Percentiles rank a stretch among this genome's conserved stretches.
phyloP scores from a whole-genome alignment of 441 rosid genomes.

The Adansonia rubrostipa region DNA sequence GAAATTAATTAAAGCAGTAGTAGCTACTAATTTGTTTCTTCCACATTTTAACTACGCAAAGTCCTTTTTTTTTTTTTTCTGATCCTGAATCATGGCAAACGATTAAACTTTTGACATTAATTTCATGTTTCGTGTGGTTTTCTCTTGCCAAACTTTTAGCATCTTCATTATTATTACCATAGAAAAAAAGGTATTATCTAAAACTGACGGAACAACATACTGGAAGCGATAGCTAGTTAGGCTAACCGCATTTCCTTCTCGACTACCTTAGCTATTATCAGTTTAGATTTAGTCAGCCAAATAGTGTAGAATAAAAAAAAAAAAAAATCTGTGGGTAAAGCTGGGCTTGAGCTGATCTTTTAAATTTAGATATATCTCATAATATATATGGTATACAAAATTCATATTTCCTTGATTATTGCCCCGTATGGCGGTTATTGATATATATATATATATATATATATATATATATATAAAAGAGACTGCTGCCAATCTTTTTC shows the following conservation, averaged over 20 bases:
- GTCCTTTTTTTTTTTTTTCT: not conserved
- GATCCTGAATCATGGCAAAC: not conserved
- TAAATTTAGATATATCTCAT: no score
- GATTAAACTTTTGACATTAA: no score
- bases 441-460: slow-evolving; percentile 23
- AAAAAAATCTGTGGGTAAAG: not conserved
- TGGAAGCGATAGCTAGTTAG: no score
- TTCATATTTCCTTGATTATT: slow-evolving; percentile 23
- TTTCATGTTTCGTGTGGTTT: not conserved
- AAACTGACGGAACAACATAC: not conserved
- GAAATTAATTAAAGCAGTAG: no score
- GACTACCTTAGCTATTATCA: no score
- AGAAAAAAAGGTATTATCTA: not conserved
- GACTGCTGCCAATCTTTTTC: not conserved
- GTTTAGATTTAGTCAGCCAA: no score
- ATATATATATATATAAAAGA: not conserved
- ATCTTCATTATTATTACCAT: not conserved
- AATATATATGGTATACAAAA: not conserved
- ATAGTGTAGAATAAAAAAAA: no score
- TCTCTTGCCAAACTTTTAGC: not conserved
- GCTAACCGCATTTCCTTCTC: no score
- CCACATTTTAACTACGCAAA: not conserved
- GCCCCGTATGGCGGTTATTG: slow-evolving; percentile 50
- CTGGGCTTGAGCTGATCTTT: not conserved
- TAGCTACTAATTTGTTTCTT: not conserved